Conservation (phyloP, 192 early-diverging fungal genomes). For the Cladochytrium replicatum region DNA sequence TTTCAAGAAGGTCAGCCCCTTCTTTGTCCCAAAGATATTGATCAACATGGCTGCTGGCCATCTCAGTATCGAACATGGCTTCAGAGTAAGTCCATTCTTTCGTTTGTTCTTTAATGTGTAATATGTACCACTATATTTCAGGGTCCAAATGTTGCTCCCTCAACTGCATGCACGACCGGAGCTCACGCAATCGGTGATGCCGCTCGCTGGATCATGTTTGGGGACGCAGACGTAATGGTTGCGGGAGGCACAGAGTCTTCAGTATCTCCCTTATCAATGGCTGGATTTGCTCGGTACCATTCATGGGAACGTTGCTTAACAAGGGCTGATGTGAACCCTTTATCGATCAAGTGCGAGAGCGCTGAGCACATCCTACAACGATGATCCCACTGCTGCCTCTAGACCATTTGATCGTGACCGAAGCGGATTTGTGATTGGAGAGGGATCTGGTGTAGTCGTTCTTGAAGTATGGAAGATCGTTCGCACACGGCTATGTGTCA, state of each 20-base stretch:
- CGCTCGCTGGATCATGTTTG: slow-evolving; percentile 79
- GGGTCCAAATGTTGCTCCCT: slow-evolving; percentile 87
- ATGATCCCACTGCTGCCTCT: slow-evolving; percentile 65
- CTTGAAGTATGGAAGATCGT: slow-evolving; percentile 47
- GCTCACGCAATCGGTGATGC: slow-evolving; percentile 94
- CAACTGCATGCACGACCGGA: slow-evolving; percentile 93
- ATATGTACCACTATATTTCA: slow-evolving; percentile 13
- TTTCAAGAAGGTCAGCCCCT: slow-evolving; percentile 66
- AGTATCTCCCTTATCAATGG: slow-evolving; percentile 74
- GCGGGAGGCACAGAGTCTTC: slow-evolving; percentile 84
- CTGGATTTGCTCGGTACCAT: slow-evolving; percentile 73
- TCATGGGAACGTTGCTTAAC: background rate
- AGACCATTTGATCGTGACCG: slow-evolving; percentile 83
- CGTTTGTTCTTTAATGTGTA: background rate
- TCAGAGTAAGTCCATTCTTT: slow-evolving; percentile 30
- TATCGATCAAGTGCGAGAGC: slow-evolving; percentile 52
- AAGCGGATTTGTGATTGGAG: slow-evolving; percentile 90
- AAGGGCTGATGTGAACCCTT: background rate
- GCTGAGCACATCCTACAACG: slow-evolving; percentile 74
- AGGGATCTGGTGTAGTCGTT: slow-evolving; percentile 80
- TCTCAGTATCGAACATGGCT: slow-evolving; percentile 80
- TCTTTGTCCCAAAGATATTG: slow-evolving; percentile 83
- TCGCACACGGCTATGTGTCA: background rate
- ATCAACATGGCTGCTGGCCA: slow-evolving; percentile 94
- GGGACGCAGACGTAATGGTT: slow-evolving; percentile 93